Evolutionary conservation across 257 asterid genomes (phyloP), one percentile per base, ranked within the genome.

Genomic region (Solanum raphanifolium): DNA sequence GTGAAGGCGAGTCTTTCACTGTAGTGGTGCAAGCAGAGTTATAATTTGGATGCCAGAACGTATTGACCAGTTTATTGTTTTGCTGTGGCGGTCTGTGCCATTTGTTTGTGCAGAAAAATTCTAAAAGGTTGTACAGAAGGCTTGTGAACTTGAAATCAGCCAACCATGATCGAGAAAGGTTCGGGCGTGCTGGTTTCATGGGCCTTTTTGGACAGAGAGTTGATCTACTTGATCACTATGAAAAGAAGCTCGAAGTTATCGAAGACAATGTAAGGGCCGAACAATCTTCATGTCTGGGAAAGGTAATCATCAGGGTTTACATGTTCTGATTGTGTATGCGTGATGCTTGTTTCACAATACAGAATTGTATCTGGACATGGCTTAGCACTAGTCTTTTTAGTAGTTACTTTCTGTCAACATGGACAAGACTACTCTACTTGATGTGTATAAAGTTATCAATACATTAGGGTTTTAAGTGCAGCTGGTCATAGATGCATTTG

Each of bases 261-360:
- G 98, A 95, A 92, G 93, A 90, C 52, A 90, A 92, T 91, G 91
- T 94, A 88, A 93, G 98, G 88, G 86, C 87, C 27, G 99, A 94
- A 89, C 95, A 94, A 89, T 89, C 94, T 87, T 91, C 92, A 84
- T 7, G 89, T 84, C 88, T 89, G 84, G 97, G 93, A 89, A 90
- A 95, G 98, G 99, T 97, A 90, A 90, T 66, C 87, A 68, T 88
- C 35, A 84, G 34, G 69, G 39, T 29, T 82, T 29, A 82, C 69
- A 82, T 82, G 48, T 34, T 82, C 69, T 48, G 39, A 29, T 48
- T 79, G 66, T 27, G 39, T 27, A 27, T 46, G 39, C 5, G 32
- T 46, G 69, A 18, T 48, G 85, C 36, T 27, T 79, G 27, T 31
- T 82, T 82, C 68, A 29, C 29, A 81, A 46, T 81, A 46, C 68